Evolutionary conservation across 2,329 filamentous ascomycete species (phyloP).

Genomic region (Stagonosporopsis rhizophila): DNA sequence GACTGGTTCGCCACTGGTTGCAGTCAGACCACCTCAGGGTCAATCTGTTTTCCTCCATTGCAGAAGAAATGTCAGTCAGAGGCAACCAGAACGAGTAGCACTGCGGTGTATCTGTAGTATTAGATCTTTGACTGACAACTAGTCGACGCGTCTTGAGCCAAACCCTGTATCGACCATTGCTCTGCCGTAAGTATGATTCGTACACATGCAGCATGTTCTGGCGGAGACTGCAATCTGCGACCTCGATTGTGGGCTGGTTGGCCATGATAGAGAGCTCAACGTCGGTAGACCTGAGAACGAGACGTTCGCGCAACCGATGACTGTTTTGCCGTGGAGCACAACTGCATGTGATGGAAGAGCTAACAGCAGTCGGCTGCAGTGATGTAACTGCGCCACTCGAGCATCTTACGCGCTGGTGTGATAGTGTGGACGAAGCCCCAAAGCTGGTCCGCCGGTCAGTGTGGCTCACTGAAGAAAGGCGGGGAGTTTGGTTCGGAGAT

Average conservation of each 20-base stretch:
- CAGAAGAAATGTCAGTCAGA: conserved; percentile 23
- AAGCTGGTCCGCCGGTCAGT: neutral
- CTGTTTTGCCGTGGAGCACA: neutral
- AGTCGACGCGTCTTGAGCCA: conserved; percentile 23
- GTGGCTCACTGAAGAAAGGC: neutral
- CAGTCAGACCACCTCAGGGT: conserved; percentile 32
- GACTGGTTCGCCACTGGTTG: conserved; percentile 25
- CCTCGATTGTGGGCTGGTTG: neutral
- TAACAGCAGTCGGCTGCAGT: neutral
- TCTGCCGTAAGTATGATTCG: neutral
- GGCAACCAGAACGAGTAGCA: conserved; percentile 34
- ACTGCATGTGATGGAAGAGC: neutral
- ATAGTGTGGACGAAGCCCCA: neutral
- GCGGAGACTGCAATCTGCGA: neutral
- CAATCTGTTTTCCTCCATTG: conserved; percentile 5
- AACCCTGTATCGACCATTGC: neutral
- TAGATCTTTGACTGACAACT: conserved; percentile 18
- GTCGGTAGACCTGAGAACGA: neutral
- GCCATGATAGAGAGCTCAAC: neutral
- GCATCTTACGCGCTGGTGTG: neutral
- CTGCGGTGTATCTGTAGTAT: conserved; percentile 4
- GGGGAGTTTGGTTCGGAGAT: neutral
- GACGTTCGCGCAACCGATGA: neutral
- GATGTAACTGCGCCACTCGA: neutral
- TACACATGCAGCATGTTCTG: neutral